Evolutionary conservation across 2,329 filamentous ascomycete genomes (phyloP), one percentile per base, ranked within the genome.

Genomic region (Penicillium capsulatum): DNA sequence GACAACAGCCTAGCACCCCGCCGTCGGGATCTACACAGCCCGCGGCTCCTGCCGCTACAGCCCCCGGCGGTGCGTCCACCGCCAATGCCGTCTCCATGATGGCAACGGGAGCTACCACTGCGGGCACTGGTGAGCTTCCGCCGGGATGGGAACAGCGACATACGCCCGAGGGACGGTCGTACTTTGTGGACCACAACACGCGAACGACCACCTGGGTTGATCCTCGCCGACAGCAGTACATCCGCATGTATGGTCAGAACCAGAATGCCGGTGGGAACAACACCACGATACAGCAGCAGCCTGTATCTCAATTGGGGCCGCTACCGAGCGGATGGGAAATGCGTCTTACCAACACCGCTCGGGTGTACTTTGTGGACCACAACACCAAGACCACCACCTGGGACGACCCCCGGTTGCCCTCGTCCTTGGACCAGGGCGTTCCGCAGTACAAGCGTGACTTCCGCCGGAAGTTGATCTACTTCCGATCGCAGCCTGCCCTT

Each of bases 401-500:
- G 92, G 92, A 98, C 61, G 92, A 98, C 60, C 92, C 92, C 24
- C 81, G 92, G 60, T 72, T 98, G 53, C 92, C 92, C 16, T 97
- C 91, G 2, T 97, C 92, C 1, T 74, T 98, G 46, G 92, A 98
- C 58, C 92, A 98, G 69, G 96, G 96, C 47, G 92, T 98, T 35
- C 92, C 92, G 36, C 92, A 98, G 70, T 98, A 98, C 73, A 98
- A 98, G 80, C 87, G 92, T 68, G 92, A 98, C 67, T 98, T 98
- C 77, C 77, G 92, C 59, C 80, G 92, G 60, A 98, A 98, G 74
- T 76, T 98, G 49, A 98, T 98, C 55, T 98, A 98, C 74, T 98
- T 98, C 84, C 81, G 92, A 54, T 98, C 92, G 27, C 92, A 98
- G 66, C 92, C 92, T 13, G 92, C 91, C 4, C 81, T 98, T 69